Base-by-base conservation (phyloP, 73 alveolate species). In the Paramecium sonneborni region DNA sequence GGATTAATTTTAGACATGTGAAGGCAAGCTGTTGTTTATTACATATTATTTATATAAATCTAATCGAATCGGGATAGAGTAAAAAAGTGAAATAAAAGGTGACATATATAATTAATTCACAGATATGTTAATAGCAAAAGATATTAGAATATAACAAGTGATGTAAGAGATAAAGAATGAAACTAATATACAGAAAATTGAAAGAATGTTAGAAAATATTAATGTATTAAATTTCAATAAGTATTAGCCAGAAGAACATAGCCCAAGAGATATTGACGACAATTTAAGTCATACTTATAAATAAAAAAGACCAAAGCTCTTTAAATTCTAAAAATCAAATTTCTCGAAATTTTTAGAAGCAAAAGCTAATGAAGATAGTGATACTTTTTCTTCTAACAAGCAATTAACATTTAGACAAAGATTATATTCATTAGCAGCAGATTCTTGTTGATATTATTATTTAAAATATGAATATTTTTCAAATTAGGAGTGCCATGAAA, bases 81-180 rank as follows among this genome's bases (percentile, higher is more conserved):
- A 74, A 74, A 74, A 39, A 37, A 74, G 26, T 35, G 68, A 74
- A 34, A 32, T 74, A 28, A 74, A 74, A n/a, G 87, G 87, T 74
- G 24, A 28, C 6, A 62, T 18, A 12, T 14, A 74, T 74, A 21
- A 34, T 1, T 74, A 37, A 35, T 15, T 52, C 14, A 11, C 3
- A 74, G 87, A 74, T 74, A 74, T 74, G 87, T 39, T 74, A 39
- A 74, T 74, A n/a, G 67, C 56, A 2, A 74, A 74, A n/a, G 87
- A 74, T 74, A 14, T 23, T 2, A 74, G 58, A 74, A 74, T 74
- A 23, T 18, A 62, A 32, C 20, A 62, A 62, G 84, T 62, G 26
- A 62, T 62, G 44, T 26, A 32, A 12, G 84, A 62, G 6, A 32
- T 62, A 3, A 32, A 62, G 28, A 62, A 62, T 0, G 84, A 62